Percentiles rank a stretch among this genome's conserved stretches.
These are phyloP conservation scores for Alternaria consortialis DNA, from an alignment of 2,329 filamentous ascomycete genomes.

Conservation along the genomic window DNA sequence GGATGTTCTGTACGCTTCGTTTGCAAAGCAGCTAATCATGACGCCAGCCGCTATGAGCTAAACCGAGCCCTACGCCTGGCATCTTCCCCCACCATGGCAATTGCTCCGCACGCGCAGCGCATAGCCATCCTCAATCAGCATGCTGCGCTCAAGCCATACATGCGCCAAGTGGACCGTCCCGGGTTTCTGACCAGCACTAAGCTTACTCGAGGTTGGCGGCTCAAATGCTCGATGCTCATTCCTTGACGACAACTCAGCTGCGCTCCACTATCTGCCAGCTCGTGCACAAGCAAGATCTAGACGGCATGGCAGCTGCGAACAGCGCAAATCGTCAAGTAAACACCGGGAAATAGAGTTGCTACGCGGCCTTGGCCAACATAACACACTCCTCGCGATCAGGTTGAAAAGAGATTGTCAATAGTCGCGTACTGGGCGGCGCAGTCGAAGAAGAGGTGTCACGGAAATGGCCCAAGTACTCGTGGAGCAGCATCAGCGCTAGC, in stretches of 20 bases:
- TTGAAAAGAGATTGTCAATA: slow-evolving; percentile 3
- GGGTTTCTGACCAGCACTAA: not conserved
- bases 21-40: slow-evolving; percentile 2
- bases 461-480: slow-evolving; percentile 7
- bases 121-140: slow-evolving; percentile 4
- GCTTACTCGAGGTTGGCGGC: slow-evolving; percentile 5
- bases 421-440: not conserved
- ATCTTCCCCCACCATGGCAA: not conserved
- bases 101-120: slow-evolving; percentile 5
- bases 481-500: slow-evolving; percentile 4
- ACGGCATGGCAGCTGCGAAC: slow-evolving; percentile 2
- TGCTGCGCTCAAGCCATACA: slow-evolving; percentile 6
- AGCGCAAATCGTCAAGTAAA: not conserved
- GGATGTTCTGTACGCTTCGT: slow-evolving; percentile 1
- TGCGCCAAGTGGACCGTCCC: slow-evolving; percentile 12
- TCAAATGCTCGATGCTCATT: slow-evolving; percentile 10
- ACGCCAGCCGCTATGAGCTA: not conserved
- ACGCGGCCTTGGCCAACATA: not conserved
- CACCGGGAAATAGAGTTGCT: not conserved
- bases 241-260: slow-evolving; percentile 16
- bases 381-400: not conserved
- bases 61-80: not conserved
- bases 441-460: not conserved
- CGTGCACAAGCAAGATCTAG: slow-evolving; percentile 1
- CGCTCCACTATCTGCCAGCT: slow-evolving; percentile 7